Evolutionary conservation across 495 filamentous ascomycete species (phyloP).

Genomic region (Cudoniella acicularis): DNA sequence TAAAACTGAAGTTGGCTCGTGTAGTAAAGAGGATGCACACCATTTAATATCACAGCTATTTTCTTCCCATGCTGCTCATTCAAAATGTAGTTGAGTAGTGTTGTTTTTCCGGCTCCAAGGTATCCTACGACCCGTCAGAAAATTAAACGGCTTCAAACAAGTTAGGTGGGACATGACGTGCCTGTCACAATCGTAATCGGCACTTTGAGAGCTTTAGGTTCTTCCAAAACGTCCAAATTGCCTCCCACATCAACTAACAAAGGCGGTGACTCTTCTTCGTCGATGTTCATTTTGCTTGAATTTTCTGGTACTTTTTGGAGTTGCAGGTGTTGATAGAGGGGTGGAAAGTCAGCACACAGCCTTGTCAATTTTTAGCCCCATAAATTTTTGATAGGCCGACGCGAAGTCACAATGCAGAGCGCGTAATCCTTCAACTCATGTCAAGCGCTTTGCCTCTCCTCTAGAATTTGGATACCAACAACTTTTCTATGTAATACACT

Average conservation of each 20-base stretch:
- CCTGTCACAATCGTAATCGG: constrained; percentile 96
- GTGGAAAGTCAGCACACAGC: too few species aligned
- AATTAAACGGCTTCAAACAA: constrained; percentile 7
- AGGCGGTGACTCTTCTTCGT: constrained; percentile 71
- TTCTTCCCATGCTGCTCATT: constrained; percentile 93
- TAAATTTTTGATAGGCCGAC: too few species aligned
- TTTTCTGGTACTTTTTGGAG: not conserved
- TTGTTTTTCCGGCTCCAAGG: constrained; percentile 93
- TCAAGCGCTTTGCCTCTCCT: not conserved
- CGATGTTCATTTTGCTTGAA: constrained; percentile 43
- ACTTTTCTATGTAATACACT: not conserved
- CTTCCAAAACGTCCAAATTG: constrained; percentile 34
- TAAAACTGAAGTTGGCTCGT: not conserved
- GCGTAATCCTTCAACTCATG: not conserved
- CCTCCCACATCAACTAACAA: constrained; percentile 59
- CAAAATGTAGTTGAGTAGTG: constrained; percentile 91
- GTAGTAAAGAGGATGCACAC: constrained; percentile 32
- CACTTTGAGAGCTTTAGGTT: constrained; percentile 49
- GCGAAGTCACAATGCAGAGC: not conserved
- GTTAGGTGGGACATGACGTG: constrained; percentile 32
- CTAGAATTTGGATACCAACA: not conserved
- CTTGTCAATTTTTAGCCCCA: too few species aligned
- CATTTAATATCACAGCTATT: constrained; percentile 96
- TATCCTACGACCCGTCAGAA: constrained; percentile 50
- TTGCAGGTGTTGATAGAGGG: not conserved